Conservation (phyloP, 148 eudicot genomes). For the Drosera capensis region DNA sequence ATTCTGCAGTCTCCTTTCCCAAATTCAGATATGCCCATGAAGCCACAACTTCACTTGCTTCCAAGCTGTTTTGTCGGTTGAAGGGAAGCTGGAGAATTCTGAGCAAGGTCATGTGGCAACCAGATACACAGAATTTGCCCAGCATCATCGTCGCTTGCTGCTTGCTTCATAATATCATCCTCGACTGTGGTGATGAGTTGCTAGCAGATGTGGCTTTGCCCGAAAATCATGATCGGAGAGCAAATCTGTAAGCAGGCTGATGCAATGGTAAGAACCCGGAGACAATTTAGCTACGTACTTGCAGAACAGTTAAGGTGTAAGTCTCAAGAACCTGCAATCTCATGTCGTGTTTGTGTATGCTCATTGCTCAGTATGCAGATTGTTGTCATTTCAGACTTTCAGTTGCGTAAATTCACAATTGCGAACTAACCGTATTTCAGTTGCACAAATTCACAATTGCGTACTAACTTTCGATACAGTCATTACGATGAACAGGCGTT, state of each 20-base stretch:
- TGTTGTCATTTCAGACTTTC: too few relatives aligned
- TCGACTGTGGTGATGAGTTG: conserved; percentile 61
- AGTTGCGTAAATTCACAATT: too few relatives aligned
- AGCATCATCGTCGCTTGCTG: conserved; percentile 87
- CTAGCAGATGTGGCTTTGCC: conserved; percentile 38
- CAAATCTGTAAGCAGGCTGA: conserved; percentile 39
- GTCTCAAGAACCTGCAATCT: too few relatives aligned
- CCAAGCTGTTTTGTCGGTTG: conserved; percentile 48
- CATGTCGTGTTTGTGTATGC: too few relatives aligned
- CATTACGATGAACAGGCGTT: too few relatives aligned
- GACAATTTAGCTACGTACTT: conserved; percentile 41
- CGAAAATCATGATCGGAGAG: conserved; percentile 48
- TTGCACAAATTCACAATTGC: too few relatives aligned
- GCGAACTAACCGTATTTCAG: too few relatives aligned
- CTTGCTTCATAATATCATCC: conserved; percentile 81
- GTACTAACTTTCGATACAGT: too few relatives aligned
- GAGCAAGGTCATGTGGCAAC: conserved; percentile 97
- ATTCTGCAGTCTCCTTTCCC: conserved; percentile 4
- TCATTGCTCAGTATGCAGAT: too few relatives aligned
- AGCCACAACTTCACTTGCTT: conserved; percentile 50
- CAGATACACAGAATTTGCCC: conserved; percentile 82
- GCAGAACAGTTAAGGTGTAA: conserved; percentile 21
- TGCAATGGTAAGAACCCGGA: conserved; percentile 39
- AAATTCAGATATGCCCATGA: conserved; percentile 38
- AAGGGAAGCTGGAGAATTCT: conserved; percentile 95